Evolutionary conservation across 2,329 filamentous ascomycete genomes (phyloP).

Genomic region (Aspergillus vadensis): DNA sequence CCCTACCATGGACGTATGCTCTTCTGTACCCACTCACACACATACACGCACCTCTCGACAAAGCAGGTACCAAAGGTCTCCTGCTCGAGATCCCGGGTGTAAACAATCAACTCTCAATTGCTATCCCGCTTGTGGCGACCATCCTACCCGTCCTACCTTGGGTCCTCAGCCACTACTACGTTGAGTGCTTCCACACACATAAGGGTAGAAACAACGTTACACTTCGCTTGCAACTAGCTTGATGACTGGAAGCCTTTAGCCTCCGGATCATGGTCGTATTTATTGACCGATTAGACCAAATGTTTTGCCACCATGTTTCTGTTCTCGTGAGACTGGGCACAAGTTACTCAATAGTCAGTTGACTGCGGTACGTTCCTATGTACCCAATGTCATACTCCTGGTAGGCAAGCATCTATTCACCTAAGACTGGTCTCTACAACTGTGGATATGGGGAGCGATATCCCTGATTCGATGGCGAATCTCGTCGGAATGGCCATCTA

Average conservation of each 20-base stretch:
- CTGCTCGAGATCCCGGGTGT: background rate
- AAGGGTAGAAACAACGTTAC: background rate
- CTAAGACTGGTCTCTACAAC: background rate
- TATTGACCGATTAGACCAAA: background rate
- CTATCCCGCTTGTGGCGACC: background rate
- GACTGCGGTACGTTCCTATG: background rate
- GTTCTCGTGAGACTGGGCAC: background rate
- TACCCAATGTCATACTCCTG: slow-evolving; percentile 2
- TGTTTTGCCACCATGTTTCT: background rate
- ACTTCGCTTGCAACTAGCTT: background rate
- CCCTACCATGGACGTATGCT: background rate
- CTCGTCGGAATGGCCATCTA: background rate
- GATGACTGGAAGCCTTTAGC: background rate
- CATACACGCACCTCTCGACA: background rate
- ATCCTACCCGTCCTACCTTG: slow-evolving; percentile 1
- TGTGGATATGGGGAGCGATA: background rate
- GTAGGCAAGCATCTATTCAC: background rate
- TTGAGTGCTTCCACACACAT: background rate
- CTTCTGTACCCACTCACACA: background rate
- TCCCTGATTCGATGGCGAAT: background rate
- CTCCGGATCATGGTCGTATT: background rate
- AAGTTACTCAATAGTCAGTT: background rate
- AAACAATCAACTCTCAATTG: background rate
- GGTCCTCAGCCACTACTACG: background rate
- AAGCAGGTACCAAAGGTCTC: background rate